Base-by-base conservation (phyloP, 176 grass and related monocot genomes). In the Musa itinerans region DNA sequence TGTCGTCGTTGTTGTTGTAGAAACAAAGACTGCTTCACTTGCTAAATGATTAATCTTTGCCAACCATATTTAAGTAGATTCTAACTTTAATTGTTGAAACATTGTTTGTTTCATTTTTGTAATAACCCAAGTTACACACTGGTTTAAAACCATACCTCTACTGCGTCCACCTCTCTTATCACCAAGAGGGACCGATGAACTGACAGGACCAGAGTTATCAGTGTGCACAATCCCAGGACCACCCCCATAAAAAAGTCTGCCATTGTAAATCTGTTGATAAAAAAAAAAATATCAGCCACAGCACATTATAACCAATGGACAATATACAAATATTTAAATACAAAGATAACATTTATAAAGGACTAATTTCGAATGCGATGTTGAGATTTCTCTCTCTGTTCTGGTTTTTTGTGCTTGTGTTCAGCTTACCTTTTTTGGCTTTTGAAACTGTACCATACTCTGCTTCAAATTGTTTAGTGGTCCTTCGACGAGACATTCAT, bases 371-470 rank as follows among this genome's bases (percentile, higher is more conserved):
- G 34, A 43, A 43, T 43, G 4, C 4, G 34, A 43, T 43, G 34
- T 43, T 43, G 34, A 5, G 3, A 43, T 43, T 43, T 43, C 34
- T 43, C 34, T 43, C 34, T 4, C 3, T 4, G 4, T 77, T 52
- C 29, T 79, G 11, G 8, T 66, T 2, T 61, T 54, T 72, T 69
- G 59, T 53, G 73, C 3, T 7, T 61, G 57, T n/a, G 57, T 15
- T 50, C 0, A 1, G 78, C 65, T 55, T 52, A 99, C 96, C 89
- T 99, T 99, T 92, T 95, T 99, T 0, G 96, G 96, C 72, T 99
- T 99, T 78, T 99, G 96, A 91, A 99, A 99, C 83, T 99, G 96
- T 68, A 99, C 91, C 96, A 99, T 99, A 86, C 96, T 99, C 87
- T 99, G 96, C 74, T 99, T 99, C 82, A 99, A 83, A 76, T 99